These are phyloP conservation scores for Scytalidium sp. DNA, from an alignment of 2,329 filamentous ascomycete species.

Conservation along the genomic window DNA sequence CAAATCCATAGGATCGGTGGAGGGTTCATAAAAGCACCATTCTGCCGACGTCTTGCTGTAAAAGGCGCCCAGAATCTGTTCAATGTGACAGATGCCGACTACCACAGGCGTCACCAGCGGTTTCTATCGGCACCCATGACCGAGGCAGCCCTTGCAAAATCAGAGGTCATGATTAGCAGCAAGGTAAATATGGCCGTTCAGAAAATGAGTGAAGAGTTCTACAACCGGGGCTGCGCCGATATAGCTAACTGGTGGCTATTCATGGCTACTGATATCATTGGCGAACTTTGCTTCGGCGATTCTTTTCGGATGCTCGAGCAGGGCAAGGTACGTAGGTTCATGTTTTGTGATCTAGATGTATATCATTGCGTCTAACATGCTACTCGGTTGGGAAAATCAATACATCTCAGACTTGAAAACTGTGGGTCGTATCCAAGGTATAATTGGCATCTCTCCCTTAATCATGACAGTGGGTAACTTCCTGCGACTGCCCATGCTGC, in stretches of 20 bases:
- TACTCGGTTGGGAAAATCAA: background rate
- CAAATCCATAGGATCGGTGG: slow-evolving; percentile 32
- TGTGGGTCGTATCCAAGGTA: too few relatives aligned
- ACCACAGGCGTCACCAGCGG: slow-evolving; percentile 37
- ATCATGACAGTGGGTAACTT: too few relatives aligned
- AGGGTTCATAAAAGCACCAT: slow-evolving; percentile 31
- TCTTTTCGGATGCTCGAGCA: slow-evolving; percentile 50
- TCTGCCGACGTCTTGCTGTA: slow-evolving; percentile 23
- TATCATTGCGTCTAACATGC: too few relatives aligned
- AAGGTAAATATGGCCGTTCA: slow-evolving; percentile 37
- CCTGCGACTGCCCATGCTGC: too few relatives aligned
- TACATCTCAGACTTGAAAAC: too few relatives aligned
- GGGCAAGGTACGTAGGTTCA: slow-evolving; percentile 39
- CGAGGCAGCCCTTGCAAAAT: slow-evolving; percentile 30
- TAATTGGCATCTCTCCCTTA: too few relatives aligned
- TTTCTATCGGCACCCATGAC: slow-evolving; percentile 40
- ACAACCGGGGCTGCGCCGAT: slow-evolving; percentile 33
- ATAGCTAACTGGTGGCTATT: slow-evolving; percentile 53
- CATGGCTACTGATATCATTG: slow-evolving; percentile 52
- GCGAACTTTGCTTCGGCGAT: slow-evolving; percentile 52
- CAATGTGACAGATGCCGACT: slow-evolving; percentile 34
- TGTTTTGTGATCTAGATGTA: too few relatives aligned
- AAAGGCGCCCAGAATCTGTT: slow-evolving; percentile 33
- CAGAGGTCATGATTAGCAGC: slow-evolving; percentile 31
- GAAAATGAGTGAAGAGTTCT: slow-evolving; percentile 41